A percentile compares a stretch with the other conserved stretches of the same genome.
Conservation (phyloP, 495 filamentous ascomycete genomes). For the Penicillium psychrofluorescens region DNA sequence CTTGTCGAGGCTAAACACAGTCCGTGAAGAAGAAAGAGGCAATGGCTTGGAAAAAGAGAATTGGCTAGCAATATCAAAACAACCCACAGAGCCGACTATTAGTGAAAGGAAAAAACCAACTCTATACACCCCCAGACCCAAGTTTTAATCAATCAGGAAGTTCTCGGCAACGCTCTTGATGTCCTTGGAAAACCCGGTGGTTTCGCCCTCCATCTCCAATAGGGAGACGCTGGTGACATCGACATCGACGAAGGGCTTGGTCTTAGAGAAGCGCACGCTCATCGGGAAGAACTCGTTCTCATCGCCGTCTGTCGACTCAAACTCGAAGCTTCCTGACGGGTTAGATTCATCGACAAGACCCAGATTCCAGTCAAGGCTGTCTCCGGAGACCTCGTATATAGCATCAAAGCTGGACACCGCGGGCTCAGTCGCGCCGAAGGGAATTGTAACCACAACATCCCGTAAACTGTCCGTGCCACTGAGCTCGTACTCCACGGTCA, state of each 20-base stretch:
- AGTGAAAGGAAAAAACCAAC: slow-evolving; percentile 14
- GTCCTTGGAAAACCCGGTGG: slow-evolving; percentile 82
- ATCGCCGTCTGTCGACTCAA: slow-evolving; percentile 74
- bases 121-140: slow-evolving; percentile 28
- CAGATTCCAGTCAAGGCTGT: slow-evolving; percentile 88
- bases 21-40: slow-evolving; percentile 4
- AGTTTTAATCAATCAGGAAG: slow-evolving; percentile 67
- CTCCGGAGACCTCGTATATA: slow-evolving; percentile 86
- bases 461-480: slow-evolving; percentile 66
- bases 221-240: slow-evolving; percentile 72
- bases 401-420: slow-evolving; percentile 89
- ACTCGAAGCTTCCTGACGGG: slow-evolving; percentile 79
- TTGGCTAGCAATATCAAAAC: slow-evolving; percentile 8
- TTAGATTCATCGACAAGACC: slow-evolving; percentile 76
- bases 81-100: slow-evolving; percentile 15
- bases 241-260: slow-evolving; percentile 78
- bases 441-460: slow-evolving; percentile 82
- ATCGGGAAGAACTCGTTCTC: slow-evolving; percentile 97
- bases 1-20: slow-evolving; percentile 10
- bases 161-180: slow-evolving; percentile 76
- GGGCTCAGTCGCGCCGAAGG: slow-evolving; percentile 75
- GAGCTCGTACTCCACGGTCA: slow-evolving; percentile 92
- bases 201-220: slow-evolving; percentile 67
- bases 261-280: slow-evolving; percentile 82
- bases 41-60: slow-evolving; percentile 18